Evolutionary conservation across 1,284 basidiomycete genomes (phyloP).

Genomic region (Irpex sp.): DNA sequence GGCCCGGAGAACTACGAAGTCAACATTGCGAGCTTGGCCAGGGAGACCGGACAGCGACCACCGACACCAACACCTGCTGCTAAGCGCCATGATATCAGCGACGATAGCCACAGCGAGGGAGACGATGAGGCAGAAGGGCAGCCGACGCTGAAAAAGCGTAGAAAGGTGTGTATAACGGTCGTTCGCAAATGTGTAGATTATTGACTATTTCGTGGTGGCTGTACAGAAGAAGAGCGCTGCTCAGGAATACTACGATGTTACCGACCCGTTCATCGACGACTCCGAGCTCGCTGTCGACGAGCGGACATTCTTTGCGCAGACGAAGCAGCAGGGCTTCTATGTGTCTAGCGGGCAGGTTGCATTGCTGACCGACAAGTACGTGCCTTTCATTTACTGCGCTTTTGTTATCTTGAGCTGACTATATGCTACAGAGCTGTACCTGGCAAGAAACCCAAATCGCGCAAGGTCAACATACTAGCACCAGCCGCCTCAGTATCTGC

Average conservation of each 20-base stretch:
- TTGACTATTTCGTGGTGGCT: not conserved
- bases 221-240: conserved; percentile 51
- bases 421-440: conserved; percentile 25
- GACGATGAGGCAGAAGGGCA: conserved; percentile 36
- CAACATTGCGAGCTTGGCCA: conserved; percentile 53
- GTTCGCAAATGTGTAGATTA: too few species aligned
- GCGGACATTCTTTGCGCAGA: conserved; percentile 87
- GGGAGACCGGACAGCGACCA: conserved; percentile 58
- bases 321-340: conserved; percentile 92
- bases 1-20: conserved; percentile 70
- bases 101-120: conserved; percentile 50
- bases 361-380: conserved; percentile 70
- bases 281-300: conserved; percentile 89
- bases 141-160: conserved; percentile 30
- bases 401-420: not conserved
- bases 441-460: conserved; percentile 66
- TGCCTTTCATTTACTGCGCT: not conserved
- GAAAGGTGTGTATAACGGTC: conserved; percentile 29
- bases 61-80: conserved; percentile 48
- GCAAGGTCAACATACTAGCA: conserved; percentile 37
- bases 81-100: conserved; percentile 21
- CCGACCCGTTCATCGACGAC: conserved; percentile 97
- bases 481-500: conserved; percentile 25
- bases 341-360: conserved; percentile 85
- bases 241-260: conserved; percentile 80